Evolutionary conservation across 164 flowering plant species (phyloP).

Genomic region (Nymphaea colorata): DNA sequence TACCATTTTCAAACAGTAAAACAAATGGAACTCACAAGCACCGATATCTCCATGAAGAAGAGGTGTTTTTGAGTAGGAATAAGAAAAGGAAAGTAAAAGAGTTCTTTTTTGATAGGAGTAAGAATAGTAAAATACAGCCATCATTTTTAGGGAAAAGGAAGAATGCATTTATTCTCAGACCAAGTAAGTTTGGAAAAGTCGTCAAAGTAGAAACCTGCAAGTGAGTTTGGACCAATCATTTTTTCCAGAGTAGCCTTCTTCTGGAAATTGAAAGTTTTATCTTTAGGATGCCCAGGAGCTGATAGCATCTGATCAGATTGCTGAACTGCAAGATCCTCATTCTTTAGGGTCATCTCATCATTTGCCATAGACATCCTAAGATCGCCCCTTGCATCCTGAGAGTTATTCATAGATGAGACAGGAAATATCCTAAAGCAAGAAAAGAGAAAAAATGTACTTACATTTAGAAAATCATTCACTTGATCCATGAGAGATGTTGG

Average conservation of each 20-base stretch:
- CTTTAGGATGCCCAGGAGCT: slow-evolving; percentile 11
- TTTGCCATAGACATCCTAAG: slow-evolving; percentile 86
- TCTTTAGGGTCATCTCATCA: slow-evolving; percentile 50
- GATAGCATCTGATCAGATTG: slow-evolving; percentile 14
- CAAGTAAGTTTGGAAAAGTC: no score
- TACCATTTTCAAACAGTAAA: no score
- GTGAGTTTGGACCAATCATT: slow-evolving; percentile 18
- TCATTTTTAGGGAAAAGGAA: no score
- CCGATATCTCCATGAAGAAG: no score
- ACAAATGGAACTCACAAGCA: no score
- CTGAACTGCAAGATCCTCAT: slow-evolving; percentile 40
- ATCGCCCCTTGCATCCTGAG: slow-evolving; percentile 75
- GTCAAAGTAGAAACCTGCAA: slow-evolving; percentile 26
- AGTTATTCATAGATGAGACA: neutral
- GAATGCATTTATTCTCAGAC: no score
- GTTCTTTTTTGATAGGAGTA: no score
- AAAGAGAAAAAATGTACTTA: slow-evolving; percentile 23
- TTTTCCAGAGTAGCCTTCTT: slow-evolving; percentile 54
- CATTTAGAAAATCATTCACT: slow-evolving; percentile 71
- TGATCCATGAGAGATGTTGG: slow-evolving; percentile 81
- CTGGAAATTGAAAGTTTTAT: slow-evolving; percentile 58
- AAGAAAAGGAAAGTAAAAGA: no score
- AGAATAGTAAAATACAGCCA: no score
- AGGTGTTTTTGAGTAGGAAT: no score
- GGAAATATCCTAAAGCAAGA: neutral